Base-by-base conservation (phyloP, 2,329 filamentous ascomycete genomes). In the Leptographium galeiforme region DNA sequence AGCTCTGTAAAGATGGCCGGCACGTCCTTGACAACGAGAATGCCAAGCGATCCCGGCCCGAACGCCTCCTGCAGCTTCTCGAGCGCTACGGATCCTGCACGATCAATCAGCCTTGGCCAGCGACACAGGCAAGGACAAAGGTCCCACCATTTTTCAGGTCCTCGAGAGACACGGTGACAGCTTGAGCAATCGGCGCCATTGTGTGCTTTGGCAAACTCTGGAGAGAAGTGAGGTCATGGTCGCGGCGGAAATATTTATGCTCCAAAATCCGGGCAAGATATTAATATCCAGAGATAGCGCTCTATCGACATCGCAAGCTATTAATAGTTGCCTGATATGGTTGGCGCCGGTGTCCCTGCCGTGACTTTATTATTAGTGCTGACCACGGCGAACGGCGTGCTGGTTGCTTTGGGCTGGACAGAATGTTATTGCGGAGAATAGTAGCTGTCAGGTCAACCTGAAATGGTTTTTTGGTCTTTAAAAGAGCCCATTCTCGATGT, bases 1-100 rank as follows among this genome's bases (percentile, higher is more conserved):
- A 96, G 71, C n/a, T 76, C 69, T 14, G 77, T 68, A 62, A 95
- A 98, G 51, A 80, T 73, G 7, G 75, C 57, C 0, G 89, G 87
- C 0, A 97, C 79, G 64, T 89, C 87, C 64, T 86, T 89, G 48
- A 98, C 90, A n/a, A 97, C 73, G 53, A 98, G 84, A 51, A 98
- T 95, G 0, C 93, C 93, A 13, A 97, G 74, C 2, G 89, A 95
- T 32, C 87, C 81, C 1, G 90, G 89, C 0, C 93, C 93, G 65
- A 98, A 97, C 0, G 93, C 93, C 60, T 85, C 69, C 61, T 87
- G 79, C 12, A 93, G 75, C 0, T 78, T 78, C 53, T 79, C 76
- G 51, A 88, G 84, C 0, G 84, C 75, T 47, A 91, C 74, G 54
- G 76, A 77, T 19, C 81, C 85, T 87, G 40, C 25, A 25, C 25